phyloP scores from a whole-genome alignment of 2,329 filamentous ascomycete genomes.

The Drechslerella dactyloides region DNA sequence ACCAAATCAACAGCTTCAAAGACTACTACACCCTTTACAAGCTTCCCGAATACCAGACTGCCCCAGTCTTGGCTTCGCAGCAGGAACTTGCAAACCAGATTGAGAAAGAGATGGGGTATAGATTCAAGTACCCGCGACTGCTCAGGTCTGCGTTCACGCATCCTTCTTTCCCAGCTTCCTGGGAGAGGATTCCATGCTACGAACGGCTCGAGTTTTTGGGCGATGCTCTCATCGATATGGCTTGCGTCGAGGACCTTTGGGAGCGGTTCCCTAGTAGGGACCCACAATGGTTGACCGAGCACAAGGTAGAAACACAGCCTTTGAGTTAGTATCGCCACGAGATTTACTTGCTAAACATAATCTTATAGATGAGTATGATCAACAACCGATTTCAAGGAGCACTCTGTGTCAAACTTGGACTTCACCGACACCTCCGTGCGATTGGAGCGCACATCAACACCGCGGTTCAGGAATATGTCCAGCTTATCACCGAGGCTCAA shows the following conservation, averaged over 20 bases:
- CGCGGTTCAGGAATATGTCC: constrained; percentile 65
- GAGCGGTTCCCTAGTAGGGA: constrained; percentile 76
- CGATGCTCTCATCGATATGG: constrained; percentile 86
- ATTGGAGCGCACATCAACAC: constrained; percentile 63
- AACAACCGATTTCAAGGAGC: constrained; percentile 92
- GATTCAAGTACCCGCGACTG: constrained; percentile 76
- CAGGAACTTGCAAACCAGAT: constrained; percentile 71
- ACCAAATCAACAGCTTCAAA: constrained; percentile 68
- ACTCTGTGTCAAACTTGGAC: constrained; percentile 76
- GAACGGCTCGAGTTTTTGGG: constrained; percentile 85
- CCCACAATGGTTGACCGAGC: constrained; percentile 95
- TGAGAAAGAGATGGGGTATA: constrained; percentile 65
- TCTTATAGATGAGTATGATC: constrained; percentile 82
- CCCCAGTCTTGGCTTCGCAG: constrained; percentile 69
- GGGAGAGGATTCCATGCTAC: constrained; percentile 82
- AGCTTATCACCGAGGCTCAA: constrained; percentile 66
- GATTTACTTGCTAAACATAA: constrained; percentile 7
- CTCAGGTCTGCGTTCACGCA: constrained; percentile 87
- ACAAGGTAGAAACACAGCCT: constrained; percentile 69
- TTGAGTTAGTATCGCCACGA: background rate
- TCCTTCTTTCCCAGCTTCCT: constrained; percentile 76
- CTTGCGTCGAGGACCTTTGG: constrained; percentile 81
- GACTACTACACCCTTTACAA: constrained; percentile 76
- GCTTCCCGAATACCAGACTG: constrained; percentile 73
- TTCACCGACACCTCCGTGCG: constrained; percentile 74